phyloP scores from a whole-genome alignment of 2,329 filamentous ascomycete species.

The Fusarium foetens region DNA sequence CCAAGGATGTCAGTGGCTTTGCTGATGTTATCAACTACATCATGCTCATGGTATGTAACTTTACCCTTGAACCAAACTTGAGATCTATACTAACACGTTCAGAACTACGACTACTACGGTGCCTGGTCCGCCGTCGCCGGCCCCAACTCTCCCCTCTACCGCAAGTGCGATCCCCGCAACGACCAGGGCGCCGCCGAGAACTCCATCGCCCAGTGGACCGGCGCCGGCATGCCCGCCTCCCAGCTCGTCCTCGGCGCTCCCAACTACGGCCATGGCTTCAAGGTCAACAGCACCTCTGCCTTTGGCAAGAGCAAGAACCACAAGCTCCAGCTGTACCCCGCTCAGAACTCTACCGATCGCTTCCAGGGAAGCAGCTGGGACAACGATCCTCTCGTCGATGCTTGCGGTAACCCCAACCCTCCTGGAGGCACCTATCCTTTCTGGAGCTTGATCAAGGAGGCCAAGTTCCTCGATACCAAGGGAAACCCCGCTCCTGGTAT shows the following conservation, averaged over 20 bases:
- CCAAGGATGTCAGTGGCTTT: constrained; percentile 29
- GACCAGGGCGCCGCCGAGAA: constrained; percentile 27
- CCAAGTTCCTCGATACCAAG: constrained; percentile 17
- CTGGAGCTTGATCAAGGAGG: constrained; percentile 39
- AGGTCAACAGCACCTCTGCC: constrained; percentile 24
- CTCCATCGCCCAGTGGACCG: constrained; percentile 19
- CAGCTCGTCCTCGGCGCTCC: constrained; percentile 35
- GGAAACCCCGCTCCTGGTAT: constrained; percentile 32
- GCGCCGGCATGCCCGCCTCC: constrained; percentile 25
- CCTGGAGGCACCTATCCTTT: constrained; percentile 33
- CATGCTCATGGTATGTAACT: constrained; percentile 34
- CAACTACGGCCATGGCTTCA: constrained; percentile 34
- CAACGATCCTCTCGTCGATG: constrained; percentile 20
- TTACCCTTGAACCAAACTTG: rapidly evolving
- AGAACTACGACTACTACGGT: constrained; percentile 39
- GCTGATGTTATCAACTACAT: constrained; percentile 34
- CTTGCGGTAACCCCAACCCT: constrained; percentile 28
- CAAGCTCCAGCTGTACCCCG: constrained; percentile 27
- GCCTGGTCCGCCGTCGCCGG: constrained; percentile 31
- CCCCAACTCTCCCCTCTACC: constrained; percentile 23
- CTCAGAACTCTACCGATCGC: constrained; percentile 31
- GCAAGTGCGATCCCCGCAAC: constrained; percentile 30
- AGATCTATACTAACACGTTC: rapidly evolving
- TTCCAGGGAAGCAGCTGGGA: constrained; percentile 42
- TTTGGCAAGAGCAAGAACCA: not conserved